Evolutionary conservation across 495 filamentous ascomycete species (phyloP), one percentile per base, ranked within the genome.

Genomic region (Evansstolkia leycettana): DNA sequence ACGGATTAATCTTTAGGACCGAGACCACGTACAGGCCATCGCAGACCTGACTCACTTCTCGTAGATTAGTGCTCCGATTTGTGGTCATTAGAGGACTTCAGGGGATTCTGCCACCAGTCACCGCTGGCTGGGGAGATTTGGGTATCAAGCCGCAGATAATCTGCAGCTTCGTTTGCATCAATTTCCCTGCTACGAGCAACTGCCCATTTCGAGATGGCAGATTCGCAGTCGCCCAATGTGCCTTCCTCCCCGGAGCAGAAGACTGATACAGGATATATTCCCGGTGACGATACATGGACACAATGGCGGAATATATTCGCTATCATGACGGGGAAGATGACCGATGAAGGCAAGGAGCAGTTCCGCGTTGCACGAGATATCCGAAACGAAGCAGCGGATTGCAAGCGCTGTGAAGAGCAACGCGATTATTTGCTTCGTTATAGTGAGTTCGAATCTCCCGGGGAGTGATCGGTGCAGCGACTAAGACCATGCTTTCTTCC

Each of bases 271-370:
- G 63, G 65, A 3, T 71, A 53, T 31, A 42, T 51, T 8, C 41
- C 58, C 3, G 65, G 78, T 40, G 78, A 83, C 63, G 76, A 82
- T 52, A 68, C 71, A 10, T 72, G 60, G 34, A 66, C 70, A 3
- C 70, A 73, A 64, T 93, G 82, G 76, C 67, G 74, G 39, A 90
- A 82, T 54, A 77, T 77, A 52, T 95, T 89, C 69, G 64, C 69
- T 33, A 77, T 84, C 49, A 51, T 93, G 2, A 76, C 79, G 1
- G 80, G 80, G 32, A 59, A 67, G 38, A 74, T 89, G 58, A 81
- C 73, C 30, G 57, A 65, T 18, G 71, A 80, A 44, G 83, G 80
- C 29, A 64, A 70, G 20, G 69, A 75, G 42, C 67, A 78, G 55
- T 92, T 80, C 65, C 75, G 81, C 37, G 63, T 75, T 42, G 75